Evolutionary conservation across 2,329 filamentous ascomycete genomes (phyloP).

Genomic region (Corinectria fuckeliana): DNA sequence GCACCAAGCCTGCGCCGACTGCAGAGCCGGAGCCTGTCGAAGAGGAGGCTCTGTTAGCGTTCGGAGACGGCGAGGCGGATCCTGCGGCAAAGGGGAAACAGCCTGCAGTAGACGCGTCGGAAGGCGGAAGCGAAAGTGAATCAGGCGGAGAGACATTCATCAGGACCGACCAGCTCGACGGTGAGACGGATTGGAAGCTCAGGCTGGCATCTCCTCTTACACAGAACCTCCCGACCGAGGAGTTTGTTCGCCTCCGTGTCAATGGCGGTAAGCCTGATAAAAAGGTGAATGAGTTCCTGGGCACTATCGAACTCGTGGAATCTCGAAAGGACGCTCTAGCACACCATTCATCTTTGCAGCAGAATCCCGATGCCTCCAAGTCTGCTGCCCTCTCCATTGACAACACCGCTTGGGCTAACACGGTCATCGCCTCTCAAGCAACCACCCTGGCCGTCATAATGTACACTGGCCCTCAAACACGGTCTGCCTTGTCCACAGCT

Average conservation of each 20-base stretch:
- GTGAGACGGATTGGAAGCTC: slow-evolving; percentile 98
- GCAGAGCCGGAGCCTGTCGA: slow-evolving; percentile 42
- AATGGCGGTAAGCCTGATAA: slow-evolving; percentile 90
- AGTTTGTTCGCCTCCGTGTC: slow-evolving; percentile 74
- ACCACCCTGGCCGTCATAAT: slow-evolving; percentile 88
- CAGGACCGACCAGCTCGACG: slow-evolving; percentile 94
- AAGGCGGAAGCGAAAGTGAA: slow-evolving; percentile 43
- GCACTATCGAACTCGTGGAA: slow-evolving; percentile 79
- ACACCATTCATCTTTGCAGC: slow-evolving; percentile 44
- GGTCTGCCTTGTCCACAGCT: slow-evolving; percentile 91
- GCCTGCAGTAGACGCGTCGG: slow-evolving; percentile 36
- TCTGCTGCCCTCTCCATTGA: slow-evolving; percentile 86
- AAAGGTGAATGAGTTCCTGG: slow-evolving; percentile 93
- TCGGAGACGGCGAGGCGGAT: slow-evolving; percentile 46
- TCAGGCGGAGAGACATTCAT: slow-evolving; percentile 92
- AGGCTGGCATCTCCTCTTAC: slow-evolving; percentile 86
- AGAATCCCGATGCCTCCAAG: slow-evolving; percentile 49
- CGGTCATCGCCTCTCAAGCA: slow-evolving; percentile 91
- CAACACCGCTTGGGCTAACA: slow-evolving; percentile 99
- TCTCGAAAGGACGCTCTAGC: slow-evolving; percentile 57
- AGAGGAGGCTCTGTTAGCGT: slow-evolving; percentile 51
- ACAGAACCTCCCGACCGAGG: slow-evolving; percentile 75
- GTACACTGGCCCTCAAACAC: slow-evolving; percentile 93
- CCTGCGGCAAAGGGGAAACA: slow-evolving; percentile 45
- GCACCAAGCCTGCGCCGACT: slow-evolving; percentile 39